Evolutionary conservation across 371 early-diverging fungal genomes (phyloP), one percentile per base, ranked within the genome.

Genomic region (Saksenaea vasiformis): DNA sequence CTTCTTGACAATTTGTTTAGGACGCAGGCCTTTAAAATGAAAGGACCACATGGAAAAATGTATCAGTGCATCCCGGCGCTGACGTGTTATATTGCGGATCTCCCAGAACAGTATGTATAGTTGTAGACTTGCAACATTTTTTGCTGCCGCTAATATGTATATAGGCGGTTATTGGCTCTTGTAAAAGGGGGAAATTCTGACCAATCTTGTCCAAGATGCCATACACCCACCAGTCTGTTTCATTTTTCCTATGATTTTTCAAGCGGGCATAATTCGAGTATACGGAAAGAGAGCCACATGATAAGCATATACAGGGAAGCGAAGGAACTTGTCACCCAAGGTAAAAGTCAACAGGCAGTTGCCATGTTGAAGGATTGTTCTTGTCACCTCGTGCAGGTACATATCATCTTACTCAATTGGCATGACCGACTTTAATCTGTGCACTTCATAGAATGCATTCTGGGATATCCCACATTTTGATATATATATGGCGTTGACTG

Each of bases 141-240:
- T 31, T 31, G 31, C 31, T 31, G 31, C 7, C 31, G 31, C 31
- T 17, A 39, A 39, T 28, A 17, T 11, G 17, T 13, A 22, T 17
- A 58, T 58, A 58, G 58, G 39, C 13, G 58, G 37, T 19, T 58
- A 26, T 60, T 60, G 39, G 34, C 28, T 17, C 60, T 60, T 5
- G 19, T 41, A 8, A 60, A 60, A 60, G 8, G 34, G 11, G 44
- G 60, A 7, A 44, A 60, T 9, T 43, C 60, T 14, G 4, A 22
- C 9, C 15, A 22, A 5, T 26, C 34, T 14, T 60, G 60, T 22
- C 60, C 51, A 14, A 11, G 44, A 11, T 60, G 60, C 38, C 22
- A 19, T 10, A 24, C 26, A 4, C 19, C 14, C 5, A 58, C 58
- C 24, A 41, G 7, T 44, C 19, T 44, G 38, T 60, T 39, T 60